Conservation (phyloP, 345 rosid genomes). For the Iberis pinnata region DNA sequence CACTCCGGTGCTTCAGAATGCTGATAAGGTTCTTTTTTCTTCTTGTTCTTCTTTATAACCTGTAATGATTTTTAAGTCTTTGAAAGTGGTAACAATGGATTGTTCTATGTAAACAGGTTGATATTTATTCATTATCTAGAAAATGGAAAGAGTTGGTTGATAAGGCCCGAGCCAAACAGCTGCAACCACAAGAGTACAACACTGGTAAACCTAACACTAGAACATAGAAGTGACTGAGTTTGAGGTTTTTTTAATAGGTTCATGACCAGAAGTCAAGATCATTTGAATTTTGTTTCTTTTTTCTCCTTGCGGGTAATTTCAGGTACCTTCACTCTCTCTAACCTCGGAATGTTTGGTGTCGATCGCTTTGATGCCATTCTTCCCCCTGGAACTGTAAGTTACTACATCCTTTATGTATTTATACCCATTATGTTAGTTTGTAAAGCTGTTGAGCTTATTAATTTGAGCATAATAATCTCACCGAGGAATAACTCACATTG, state of each 20-base stretch:
- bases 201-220: constrained; percentile 42
- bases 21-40: constrained; percentile 65
- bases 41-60: neutral
- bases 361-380: constrained; percentile 96
- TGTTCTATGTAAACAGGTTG: constrained; percentile 43
- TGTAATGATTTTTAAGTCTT: neutral
- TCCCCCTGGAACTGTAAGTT: constrained; percentile 90
- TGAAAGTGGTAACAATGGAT: neutral
- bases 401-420: too few species aligned
- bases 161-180: constrained; percentile 90
- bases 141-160: constrained; percentile 97
- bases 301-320: constrained; percentile 4
- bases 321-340: constrained; percentile 95
- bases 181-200: constrained; percentile 88
- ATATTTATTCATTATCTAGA: constrained; percentile 85
- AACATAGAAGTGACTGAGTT: neutral
- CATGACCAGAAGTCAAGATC: constrained; percentile 5
- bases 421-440: neutral
- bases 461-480: neutral
- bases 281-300: constrained; percentile 7
- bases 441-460: neutral
- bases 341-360: constrained; percentile 97
- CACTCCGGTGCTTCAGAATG: constrained; percentile 95
- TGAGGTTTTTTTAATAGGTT: neutral
- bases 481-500: constrained; percentile 2